Conservation (phyloP, 148 eudicot species). For the Dysphania ambrosioides region DNA sequence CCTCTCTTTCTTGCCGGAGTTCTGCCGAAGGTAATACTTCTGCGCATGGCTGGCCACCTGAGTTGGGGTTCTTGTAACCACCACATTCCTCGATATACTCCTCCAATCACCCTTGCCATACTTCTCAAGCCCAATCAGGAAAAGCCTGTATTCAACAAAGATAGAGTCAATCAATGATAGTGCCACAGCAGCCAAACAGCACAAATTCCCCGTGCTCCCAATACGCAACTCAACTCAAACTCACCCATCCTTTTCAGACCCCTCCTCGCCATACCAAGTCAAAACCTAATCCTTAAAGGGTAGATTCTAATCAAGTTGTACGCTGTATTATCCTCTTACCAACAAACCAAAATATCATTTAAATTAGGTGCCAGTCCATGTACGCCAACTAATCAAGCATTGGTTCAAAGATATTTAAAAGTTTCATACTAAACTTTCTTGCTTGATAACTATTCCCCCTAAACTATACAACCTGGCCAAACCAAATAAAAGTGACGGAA, state of each 20-base stretch:
- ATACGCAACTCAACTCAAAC: no score
- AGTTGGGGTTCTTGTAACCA: slow-evolving; percentile 66
- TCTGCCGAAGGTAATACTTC: slow-evolving; percentile 67
- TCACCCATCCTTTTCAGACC: neutral
- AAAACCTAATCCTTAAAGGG: neutral
- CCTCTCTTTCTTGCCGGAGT: slow-evolving; percentile 67
- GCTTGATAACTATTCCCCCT: neutral
- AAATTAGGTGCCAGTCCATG: slow-evolving; percentile 8
- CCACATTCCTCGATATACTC: slow-evolving; percentile 67
- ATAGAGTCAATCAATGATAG: neutral
- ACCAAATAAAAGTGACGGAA: neutral
- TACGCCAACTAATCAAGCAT: slow-evolving; percentile 16
- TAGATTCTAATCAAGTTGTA: no score
- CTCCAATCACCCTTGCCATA: slow-evolving; percentile 79
- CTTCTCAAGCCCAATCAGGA: slow-evolving; percentile 63
- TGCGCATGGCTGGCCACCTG: slow-evolving; percentile 81
- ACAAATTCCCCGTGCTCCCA: no score
- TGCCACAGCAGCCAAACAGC: neutral
- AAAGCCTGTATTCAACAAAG: slow-evolving; percentile 36
- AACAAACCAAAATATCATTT: neutral
- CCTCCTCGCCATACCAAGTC: neutral
- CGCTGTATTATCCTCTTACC: neutral
- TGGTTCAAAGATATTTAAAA: neutral
- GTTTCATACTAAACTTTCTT: neutral
- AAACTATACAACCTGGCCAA: slow-evolving; percentile 17